Evolutionary conservation across 2,329 filamentous ascomycete genomes (phyloP), one percentile per base, ranked within the genome.

Genomic region (Colletotrichum limetticola): DNA sequence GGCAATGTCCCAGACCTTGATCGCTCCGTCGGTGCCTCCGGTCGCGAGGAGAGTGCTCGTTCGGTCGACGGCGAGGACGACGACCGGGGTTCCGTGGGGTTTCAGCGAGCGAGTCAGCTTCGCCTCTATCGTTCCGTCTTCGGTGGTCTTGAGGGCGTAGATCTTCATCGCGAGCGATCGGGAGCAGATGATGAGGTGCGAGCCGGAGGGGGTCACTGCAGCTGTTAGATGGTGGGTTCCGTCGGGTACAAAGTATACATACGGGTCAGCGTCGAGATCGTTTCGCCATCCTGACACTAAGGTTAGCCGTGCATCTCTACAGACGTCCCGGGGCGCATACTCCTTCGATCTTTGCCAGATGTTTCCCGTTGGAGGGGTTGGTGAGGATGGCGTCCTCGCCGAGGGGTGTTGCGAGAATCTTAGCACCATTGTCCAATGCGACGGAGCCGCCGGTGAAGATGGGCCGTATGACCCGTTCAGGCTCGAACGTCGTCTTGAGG

Each of bases 101-200:
- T 98, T 98, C 37, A 98, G 83, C 3, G 94, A 95, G 77, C 95
- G 91, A 19, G 94, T 81, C 19, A 97, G 90, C 62, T 92, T 91
- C 24, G 91, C 83, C 66, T 92, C 89, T 74, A 95, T 87, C 5
- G 86, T 83, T 49, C 89, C 86, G 24, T 89, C 86, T 32, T 86
- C 85, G 24, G 90, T 90, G 30, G 87, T 85, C 64, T 88, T 88
- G 30, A 99, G 87, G 22, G 92, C 85, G 84, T 94, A 98, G 76
- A 98, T 95, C 79, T 94, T 93, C 95, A 98, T 97, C 7, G 95
- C 95, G 67, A 98, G 88, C n/a, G 96, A 98, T 76, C 96, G 92
- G 22, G 97, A 99, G 85, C 95, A 98, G 77, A 97, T 86, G 76
- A 98, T 91, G 68, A 98, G 89, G 82, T 98, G 95, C 30, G 94